These are phyloP conservation scores for Candida buenavistaensis DNA, from an alignment of 1,139 yeast species.

Conservation along the genomic window DNA sequence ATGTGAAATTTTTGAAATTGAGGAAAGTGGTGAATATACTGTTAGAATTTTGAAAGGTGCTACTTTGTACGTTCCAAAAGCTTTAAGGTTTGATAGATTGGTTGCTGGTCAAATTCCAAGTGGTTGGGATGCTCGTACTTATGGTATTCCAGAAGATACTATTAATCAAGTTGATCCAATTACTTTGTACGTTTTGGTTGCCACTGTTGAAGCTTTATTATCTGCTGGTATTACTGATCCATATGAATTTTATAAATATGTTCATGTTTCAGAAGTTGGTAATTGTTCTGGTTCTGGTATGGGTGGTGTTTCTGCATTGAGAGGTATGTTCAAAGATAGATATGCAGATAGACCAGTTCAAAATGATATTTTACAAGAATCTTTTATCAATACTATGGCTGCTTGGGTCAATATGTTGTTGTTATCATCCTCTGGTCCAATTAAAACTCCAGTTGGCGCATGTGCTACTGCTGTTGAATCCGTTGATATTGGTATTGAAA, in stretches of 20 bases:
- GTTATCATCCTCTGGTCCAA: constrained; percentile 97
- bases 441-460: constrained; percentile 98
- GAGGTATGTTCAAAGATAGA: constrained; percentile 97
- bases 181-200: constrained; percentile 87
- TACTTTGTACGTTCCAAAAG: constrained; percentile 88
- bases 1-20: constrained; percentile 88
- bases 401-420: constrained; percentile 99
- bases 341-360: constrained; percentile 90
- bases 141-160: constrained; percentile 93
- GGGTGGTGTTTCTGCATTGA: constrained; percentile 97
- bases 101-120: constrained; percentile 99
- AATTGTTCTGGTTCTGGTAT: constrained; percentile 99
- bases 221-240: constrained; percentile 97
- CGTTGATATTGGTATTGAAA: constrained; percentile 92
- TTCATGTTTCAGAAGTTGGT: constrained; percentile 97
- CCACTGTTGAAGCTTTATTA: constrained; percentile 92
- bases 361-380: constrained; percentile 94
- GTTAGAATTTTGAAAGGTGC: constrained; percentile 94
- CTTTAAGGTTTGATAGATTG: constrained; percentile 88
- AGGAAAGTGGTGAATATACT: constrained; percentile 88
- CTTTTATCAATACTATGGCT: constrained; percentile 97
- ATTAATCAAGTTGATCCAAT: constrained; percentile 94
- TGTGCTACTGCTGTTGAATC: constrained; percentile 99
- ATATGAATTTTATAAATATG: constrained; percentile 95
- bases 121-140: constrained; percentile 95